phyloP scores from a whole-genome alignment of 345 rosid species.

The Atalantia buxifolia region DNA sequence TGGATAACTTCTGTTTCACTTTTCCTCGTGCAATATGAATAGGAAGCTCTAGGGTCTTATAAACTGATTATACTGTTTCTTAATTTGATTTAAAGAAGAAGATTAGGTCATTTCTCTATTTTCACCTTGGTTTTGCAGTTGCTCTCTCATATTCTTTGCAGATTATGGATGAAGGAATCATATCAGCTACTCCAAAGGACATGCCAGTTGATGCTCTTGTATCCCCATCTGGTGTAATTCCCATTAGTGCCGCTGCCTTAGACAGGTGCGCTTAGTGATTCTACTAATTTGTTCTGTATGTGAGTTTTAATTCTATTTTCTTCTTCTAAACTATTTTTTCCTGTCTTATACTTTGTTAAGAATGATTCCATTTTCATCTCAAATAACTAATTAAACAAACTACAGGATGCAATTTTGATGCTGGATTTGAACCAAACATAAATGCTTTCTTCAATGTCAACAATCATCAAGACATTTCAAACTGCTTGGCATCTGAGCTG shows the following conservation, averaged over 20 bases:
- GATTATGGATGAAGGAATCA: slow-evolving; percentile 64
- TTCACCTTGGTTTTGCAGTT: slow-evolving; percentile 44
- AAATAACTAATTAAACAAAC: not conserved
- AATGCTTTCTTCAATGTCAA: slow-evolving; percentile 4
- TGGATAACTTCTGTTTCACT: not conserved
- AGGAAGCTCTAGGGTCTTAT: not conserved
- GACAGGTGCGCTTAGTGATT: slow-evolving; percentile 42
- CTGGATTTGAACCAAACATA: slow-evolving; percentile 5
- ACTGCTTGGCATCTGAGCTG: not conserved
- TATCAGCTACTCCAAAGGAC: slow-evolving; percentile 64
- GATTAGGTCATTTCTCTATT: not conserved
- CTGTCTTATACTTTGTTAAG: not conserved
- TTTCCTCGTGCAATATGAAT: not conserved
- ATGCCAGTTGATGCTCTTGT: slow-evolving; percentile 72
- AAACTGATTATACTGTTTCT: not conserved
- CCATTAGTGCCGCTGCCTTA: slow-evolving; percentile 51
- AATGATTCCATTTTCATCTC: not conserved
- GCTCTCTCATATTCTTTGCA: slow-evolving; percentile 87
- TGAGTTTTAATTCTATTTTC: not conserved
- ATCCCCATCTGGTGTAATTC: slow-evolving; percentile 69
- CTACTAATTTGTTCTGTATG: not conserved
- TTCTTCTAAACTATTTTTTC: not conserved
- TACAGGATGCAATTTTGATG: slow-evolving; percentile 32
- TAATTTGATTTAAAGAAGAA: not conserved
- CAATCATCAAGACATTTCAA: not conserved